Percentiles rank a stretch among this genome's conserved stretches.
phyloP scores from a whole-genome alignment of 176 grass and related monocot species.

The Zoysia japonica region DNA sequence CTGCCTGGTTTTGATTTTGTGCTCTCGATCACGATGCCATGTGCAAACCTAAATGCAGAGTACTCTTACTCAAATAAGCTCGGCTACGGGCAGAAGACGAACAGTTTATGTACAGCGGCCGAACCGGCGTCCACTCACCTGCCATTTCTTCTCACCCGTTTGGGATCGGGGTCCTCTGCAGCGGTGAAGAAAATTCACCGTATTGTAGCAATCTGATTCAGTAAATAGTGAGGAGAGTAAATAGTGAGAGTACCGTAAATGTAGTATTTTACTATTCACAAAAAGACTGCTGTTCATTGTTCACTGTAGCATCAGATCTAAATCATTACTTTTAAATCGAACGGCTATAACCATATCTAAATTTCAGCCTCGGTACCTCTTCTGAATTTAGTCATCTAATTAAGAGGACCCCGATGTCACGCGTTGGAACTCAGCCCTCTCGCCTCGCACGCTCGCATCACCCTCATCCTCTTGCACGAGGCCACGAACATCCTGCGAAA shows the following conservation, averaged over 20 bases:
- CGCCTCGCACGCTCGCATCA: slow-evolving; percentile 81
- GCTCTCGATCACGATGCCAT: background rate
- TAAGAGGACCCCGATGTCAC: background rate
- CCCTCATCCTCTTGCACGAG: slow-evolving; percentile 84
- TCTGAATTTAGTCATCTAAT: no score
- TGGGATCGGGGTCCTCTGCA: no score
- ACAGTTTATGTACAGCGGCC: background rate
- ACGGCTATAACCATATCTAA: no score
- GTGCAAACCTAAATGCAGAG: background rate
- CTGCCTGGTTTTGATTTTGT: background rate
- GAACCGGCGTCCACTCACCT: background rate
- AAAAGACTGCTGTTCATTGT: no score
- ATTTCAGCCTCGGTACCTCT: no score
- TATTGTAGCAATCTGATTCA: no score
- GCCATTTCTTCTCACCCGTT: background rate
- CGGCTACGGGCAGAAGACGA: background rate
- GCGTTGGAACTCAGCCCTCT: slow-evolving; percentile 67
- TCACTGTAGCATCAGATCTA: no score
- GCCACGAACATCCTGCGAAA: slow-evolving; percentile 71
- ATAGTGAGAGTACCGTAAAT: no score
- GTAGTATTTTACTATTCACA: no score
- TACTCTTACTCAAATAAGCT: background rate
- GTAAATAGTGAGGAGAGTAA: no score
- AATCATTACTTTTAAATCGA: no score
- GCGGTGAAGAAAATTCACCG: no score